Conservation (phyloP, 1,284 basidiomycete species). For the Ceratobasidium sp. region DNA sequence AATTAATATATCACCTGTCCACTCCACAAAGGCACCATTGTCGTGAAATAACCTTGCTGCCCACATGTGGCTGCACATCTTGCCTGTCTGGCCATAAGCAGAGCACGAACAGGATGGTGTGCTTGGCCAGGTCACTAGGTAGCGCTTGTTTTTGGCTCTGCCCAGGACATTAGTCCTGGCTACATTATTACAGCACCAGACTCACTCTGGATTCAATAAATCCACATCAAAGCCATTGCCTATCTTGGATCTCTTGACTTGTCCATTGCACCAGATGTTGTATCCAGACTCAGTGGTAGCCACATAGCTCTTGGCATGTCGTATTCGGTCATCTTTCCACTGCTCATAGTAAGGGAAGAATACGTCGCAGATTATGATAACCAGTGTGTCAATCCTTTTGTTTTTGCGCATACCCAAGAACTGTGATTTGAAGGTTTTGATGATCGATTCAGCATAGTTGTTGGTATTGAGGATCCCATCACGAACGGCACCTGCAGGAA, state of each 20-base stretch:
- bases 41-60: background rate
- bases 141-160: too few relatives aligned
- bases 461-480: slow-evolving; percentile 1
- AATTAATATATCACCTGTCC: background rate
- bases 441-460: slow-evolving; percentile 1
- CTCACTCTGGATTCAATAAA: too few relatives aligned
- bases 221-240: too few relatives aligned
- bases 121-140: background rate
- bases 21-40: background rate
- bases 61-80: slow-evolving; percentile 12
- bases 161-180: too few relatives aligned
- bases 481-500: background rate
- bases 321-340: background rate
- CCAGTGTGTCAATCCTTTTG: background rate
- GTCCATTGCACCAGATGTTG: slow-evolving; percentile 1
- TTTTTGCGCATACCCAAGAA: background rate
- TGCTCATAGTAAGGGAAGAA: background rate
- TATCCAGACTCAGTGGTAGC: background rate
- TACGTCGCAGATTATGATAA: slow-evolving; percentile 1
- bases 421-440: background rate
- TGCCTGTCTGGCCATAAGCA: background rate
- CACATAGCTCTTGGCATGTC: background rate
- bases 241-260: background rate
- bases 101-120: background rate
- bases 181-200: too few relatives aligned